phyloP scores from a whole-genome alignment of 1,284 basidiomycete species.

The Sporisorium scitamineum region DNA sequence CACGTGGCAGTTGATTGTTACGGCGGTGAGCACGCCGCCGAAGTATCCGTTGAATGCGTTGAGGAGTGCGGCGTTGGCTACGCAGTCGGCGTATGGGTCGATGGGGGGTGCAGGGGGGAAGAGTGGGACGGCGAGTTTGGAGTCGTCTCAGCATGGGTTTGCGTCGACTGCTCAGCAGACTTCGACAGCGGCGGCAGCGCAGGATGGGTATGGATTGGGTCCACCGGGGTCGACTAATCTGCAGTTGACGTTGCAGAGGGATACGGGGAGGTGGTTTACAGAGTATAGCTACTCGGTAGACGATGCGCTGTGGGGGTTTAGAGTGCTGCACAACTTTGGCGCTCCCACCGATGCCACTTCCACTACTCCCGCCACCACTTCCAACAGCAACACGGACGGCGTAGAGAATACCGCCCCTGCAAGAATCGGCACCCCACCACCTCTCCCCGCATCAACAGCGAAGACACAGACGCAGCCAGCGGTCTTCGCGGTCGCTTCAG shows the following conservation, averaged over 20 bases:
- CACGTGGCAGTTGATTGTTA: slow-evolving; percentile 69
- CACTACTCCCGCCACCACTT: background rate
- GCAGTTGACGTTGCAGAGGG: slow-evolving; percentile 89
- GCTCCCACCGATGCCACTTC: background rate
- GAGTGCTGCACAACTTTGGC: slow-evolving; percentile 91
- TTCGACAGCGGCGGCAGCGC: slow-evolving; percentile 13
- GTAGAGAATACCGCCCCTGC: background rate
- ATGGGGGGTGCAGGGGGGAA: background rate
- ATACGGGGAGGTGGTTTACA: slow-evolving; percentile 89
- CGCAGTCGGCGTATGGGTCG: slow-evolving; percentile 4
- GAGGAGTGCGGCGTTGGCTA: slow-evolving; percentile 11
- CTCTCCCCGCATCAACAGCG: slow-evolving; percentile 63
- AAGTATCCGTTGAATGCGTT: slow-evolving; percentile 52
- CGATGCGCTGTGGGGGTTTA: slow-evolving; percentile 89
- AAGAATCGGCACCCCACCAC: background rate
- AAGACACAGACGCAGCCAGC: slow-evolving; percentile 72
- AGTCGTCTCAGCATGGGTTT: slow-evolving; percentile 8
- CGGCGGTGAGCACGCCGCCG: slow-evolving; percentile 66
- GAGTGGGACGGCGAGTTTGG: slow-evolving; percentile 11
- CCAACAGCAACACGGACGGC: background rate
- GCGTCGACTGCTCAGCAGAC: slow-evolving; percentile 12
- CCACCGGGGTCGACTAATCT: slow-evolving; percentile 71
- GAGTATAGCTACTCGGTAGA: slow-evolving; percentile 96
- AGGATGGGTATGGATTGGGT: slow-evolving; percentile 20
- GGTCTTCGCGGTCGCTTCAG: slow-evolving; percentile 89